Evolutionary conservation across 805 yeast genomes (phyloP), one percentile per base, ranked within the genome.

Genomic region (Maudiozyma barnettii): DNA sequence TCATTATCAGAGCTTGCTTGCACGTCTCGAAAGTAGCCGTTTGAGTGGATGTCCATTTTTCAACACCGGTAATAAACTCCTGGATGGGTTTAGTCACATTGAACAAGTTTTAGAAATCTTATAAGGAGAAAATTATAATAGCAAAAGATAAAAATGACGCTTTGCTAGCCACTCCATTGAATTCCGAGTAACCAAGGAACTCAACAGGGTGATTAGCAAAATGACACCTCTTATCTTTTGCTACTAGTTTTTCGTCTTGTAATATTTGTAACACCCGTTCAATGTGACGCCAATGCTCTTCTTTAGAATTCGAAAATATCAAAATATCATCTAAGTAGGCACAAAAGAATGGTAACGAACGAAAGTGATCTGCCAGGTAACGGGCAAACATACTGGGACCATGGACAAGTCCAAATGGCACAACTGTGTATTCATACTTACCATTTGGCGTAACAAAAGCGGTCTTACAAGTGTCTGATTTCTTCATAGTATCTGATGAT

Each of bases 361-460:
- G 45, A 45, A 54, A 51, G 2, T 54, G 14, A 21, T 50, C 54
- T n/a, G 56, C 47, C 57, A 55, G 55, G 37, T 51, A 51, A 2
- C 55, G 22, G 6, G 52, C 47, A 41, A 57, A 55, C 0, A 57
- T 54, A 18, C 48, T 43, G 5, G 56, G 56, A 3, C 56, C 54
- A 35, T 54, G 53, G 2, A 43, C 44, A 9, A 49, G 29, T 3
- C 58, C 58, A 44, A 57, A 48, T 1, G 54, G 58, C 57, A 56
- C 53, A 1, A 51, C 57, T 9, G 43, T 51, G 38, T 45, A 51
- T 36, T 51, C 49, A 35, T 53, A 49, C 30, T 53, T 47, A 20
- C 53, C 55, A 26, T 19, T 26, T 10, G 51, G 56, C 5, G 52
- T 54, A 2, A 49, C 45, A 31, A 49, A 51, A 2, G 54, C 52